phyloP scores from a whole-genome alignment of 805 yeast species.

The Pichia paraexigua region DNA sequence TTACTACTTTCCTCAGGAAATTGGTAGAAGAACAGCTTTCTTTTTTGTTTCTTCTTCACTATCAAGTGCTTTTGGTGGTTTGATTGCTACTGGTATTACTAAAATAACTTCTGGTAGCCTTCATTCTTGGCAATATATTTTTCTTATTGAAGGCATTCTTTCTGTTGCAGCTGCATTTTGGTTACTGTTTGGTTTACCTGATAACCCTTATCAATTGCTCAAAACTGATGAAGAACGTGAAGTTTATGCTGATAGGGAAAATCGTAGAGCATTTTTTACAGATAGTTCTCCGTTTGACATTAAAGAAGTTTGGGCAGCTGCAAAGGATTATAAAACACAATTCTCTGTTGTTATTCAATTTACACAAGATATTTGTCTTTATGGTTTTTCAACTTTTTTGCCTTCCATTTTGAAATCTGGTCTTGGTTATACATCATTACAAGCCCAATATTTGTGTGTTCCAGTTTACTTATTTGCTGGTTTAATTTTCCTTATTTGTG shows the following conservation, averaged over 20 bases:
- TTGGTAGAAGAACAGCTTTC: constrained; percentile 4
- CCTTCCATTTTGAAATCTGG: constrained; percentile 5
- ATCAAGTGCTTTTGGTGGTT: constrained; percentile 6
- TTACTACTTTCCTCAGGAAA: constrained; percentile 3
- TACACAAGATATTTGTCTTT: constrained; percentile 4
- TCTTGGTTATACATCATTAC: neutral
- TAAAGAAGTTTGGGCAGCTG: constrained; percentile 2
- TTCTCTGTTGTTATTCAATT: constrained; percentile 4
- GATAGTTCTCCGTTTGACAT: neutral
- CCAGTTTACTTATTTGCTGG: constrained; percentile 6
- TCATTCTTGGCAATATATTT: constrained; percentile 2
- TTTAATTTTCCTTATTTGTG: neutral
- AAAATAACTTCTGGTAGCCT: neutral
- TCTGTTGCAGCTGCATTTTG: neutral
- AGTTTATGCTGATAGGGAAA: constrained; percentile 2
- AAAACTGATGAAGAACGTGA: constrained; percentile 3
- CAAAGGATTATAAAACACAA: neutral
- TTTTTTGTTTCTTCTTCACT: constrained; percentile 3
- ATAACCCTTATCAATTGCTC: neutral
- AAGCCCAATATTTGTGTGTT: constrained; percentile 2
- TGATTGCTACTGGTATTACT: constrained; percentile 5
- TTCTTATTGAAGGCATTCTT: constrained; percentile 3
- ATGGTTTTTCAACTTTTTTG: constrained; percentile 5
- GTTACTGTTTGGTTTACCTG: constrained; percentile 2
- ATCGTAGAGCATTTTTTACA: neutral